Evolutionary conservation across 2,329 filamentous ascomycete species (phyloP).

Genomic region (Trichophyton rubrum): DNA sequence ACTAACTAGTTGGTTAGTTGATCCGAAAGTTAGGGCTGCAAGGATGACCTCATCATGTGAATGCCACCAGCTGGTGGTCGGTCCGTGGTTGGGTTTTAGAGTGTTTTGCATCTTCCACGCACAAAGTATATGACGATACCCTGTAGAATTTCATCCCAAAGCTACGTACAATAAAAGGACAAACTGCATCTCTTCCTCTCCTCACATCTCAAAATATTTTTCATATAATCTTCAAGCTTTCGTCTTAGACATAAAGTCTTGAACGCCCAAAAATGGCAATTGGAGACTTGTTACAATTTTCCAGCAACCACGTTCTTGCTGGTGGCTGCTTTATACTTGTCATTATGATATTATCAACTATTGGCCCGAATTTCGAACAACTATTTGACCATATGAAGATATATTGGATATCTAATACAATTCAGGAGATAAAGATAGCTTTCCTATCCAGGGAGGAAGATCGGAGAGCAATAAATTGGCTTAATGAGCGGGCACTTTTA

Average conservation of each 20-base stretch:
- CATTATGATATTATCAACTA: not conserved
- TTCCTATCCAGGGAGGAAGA: not conserved
- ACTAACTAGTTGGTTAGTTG: too few relatives aligned
- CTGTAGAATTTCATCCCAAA: not conserved
- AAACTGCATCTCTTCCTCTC: not conserved
- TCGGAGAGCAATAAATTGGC: not conserved
- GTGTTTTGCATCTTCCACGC: not conserved
- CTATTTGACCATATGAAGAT: slow-evolving; percentile 3
- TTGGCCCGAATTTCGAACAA: not conserved
- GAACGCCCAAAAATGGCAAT: not conserved
- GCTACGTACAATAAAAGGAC: not conserved
- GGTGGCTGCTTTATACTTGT: not conserved
- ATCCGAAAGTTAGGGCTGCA: too few relatives aligned
- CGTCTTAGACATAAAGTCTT: not conserved
- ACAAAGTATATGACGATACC: not conserved
- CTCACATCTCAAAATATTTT: not conserved
- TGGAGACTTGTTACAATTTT: not conserved
- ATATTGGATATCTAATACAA: not conserved
- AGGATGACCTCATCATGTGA: not conserved
- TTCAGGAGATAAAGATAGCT: not conserved
- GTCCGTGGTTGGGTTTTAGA: not conserved
- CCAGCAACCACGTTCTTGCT: not conserved
- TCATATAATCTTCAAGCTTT: not conserved
- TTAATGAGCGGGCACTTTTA: not conserved
- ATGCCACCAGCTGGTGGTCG: not conserved